Conservation (phyloP, 2,329 filamentous ascomycete genomes). For the Ceratocystis harringtonii region DNA sequence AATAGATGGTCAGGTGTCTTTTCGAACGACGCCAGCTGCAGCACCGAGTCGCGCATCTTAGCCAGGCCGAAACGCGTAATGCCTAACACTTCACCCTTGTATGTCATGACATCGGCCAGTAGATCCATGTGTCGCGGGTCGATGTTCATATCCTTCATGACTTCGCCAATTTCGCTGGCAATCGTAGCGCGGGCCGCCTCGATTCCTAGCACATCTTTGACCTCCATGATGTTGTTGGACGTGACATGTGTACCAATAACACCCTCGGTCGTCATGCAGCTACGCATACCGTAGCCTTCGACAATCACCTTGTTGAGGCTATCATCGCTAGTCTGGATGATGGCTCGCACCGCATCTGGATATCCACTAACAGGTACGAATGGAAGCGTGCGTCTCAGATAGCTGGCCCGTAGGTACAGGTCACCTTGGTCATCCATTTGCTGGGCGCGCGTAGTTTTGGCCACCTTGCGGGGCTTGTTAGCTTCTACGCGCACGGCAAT, state of each 20-base stretch:
- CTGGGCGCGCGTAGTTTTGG: slow-evolving; percentile 32
- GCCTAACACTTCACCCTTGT: slow-evolving; percentile 90
- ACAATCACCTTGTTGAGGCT: slow-evolving; percentile 63
- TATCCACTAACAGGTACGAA: slow-evolving; percentile 81
- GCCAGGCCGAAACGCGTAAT: slow-evolving; percentile 93
- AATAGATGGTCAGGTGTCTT: slow-evolving; percentile 97
- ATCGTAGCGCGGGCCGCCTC: slow-evolving; percentile 87
- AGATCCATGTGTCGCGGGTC: slow-evolving; percentile 97
- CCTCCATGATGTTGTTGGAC: slow-evolving; percentile 85
- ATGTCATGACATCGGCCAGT: slow-evolving; percentile 96
- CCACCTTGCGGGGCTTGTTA: slow-evolving; percentile 33
- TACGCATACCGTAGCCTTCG: slow-evolving; percentile 80
- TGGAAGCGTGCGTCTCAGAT: slow-evolving; percentile 68
- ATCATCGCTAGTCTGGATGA: slow-evolving; percentile 67
- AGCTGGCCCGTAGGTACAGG: slow-evolving; percentile 64
- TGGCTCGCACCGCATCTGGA: slow-evolving; percentile 67
- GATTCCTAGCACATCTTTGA: slow-evolving; percentile 74
- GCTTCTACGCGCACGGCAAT: slow-evolving; percentile 51
- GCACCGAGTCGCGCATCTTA: slow-evolving; percentile 88
- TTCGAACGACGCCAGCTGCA: slow-evolving; percentile 91
- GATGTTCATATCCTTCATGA: slow-evolving; percentile 91
- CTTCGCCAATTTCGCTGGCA: slow-evolving; percentile 68
- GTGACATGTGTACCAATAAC: slow-evolving; percentile 61
- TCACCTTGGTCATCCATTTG: slow-evolving; percentile 27
- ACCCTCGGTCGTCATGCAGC: slow-evolving; percentile 87